Evolutionary conservation across 2,329 filamentous ascomycete genomes (phyloP).

Genomic region (Didymella glomerata): DNA sequence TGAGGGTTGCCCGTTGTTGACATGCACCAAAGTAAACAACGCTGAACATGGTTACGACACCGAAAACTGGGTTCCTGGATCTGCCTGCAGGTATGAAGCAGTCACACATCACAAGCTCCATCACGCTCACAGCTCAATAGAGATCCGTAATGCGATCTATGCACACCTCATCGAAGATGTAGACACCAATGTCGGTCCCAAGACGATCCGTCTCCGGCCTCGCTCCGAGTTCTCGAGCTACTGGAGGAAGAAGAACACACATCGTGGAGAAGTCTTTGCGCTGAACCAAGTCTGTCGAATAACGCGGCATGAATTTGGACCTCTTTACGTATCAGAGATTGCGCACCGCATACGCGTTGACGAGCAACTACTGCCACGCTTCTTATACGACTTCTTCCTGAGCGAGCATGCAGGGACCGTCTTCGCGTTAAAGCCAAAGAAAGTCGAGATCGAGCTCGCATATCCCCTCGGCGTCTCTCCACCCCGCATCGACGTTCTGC

Average conservation of each 20-base stretch:
- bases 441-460: slow-evolving; percentile 13
- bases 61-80: background rate
- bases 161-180: slow-evolving; percentile 13
- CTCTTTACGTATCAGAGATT: slow-evolving; percentile 11
- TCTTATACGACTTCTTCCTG: slow-evolving; percentile 4
- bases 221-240: slow-evolving; percentile 8
- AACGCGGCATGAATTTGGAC: slow-evolving; percentile 12
- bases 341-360: slow-evolving; percentile 13
- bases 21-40: background rate
- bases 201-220: slow-evolving; percentile 11
- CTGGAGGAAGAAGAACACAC: slow-evolving; percentile 12
- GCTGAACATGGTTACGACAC: background rate
- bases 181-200: slow-evolving; percentile 16
- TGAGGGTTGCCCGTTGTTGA: background rate
- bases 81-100: slow-evolving; percentile 7
- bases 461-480: background rate
- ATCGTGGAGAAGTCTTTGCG: slow-evolving; percentile 9
- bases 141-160: slow-evolving; percentile 17
- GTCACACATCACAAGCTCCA: background rate
- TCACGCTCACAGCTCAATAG: background rate
- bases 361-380: background rate
- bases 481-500: background rate
- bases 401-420: background rate
- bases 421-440: slow-evolving; percentile 6
- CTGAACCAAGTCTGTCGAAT: slow-evolving; percentile 15